Base-by-base conservation (phyloP, 2,329 filamentous ascomycete genomes). In the Leptosphaerulina australis region DNA sequence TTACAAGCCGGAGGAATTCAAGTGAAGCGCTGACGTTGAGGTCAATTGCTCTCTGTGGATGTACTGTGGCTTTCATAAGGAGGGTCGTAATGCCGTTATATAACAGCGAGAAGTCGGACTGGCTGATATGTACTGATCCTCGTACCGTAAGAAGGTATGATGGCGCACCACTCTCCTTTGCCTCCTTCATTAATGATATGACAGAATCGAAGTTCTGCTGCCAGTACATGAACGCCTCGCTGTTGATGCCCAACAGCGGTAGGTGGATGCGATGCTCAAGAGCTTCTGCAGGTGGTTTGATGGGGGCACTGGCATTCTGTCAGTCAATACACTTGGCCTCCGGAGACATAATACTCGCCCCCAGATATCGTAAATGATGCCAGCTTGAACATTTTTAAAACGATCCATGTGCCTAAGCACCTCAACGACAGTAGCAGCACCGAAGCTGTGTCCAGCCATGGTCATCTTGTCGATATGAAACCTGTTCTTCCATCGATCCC, bases 181-280 rank as follows among this genome's bases (percentile, higher is more conserved):
- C 81, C 68, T 88, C 84, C 18, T 79, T 71, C 64, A 83, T 82
- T 12, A 88, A 73, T 0, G 76, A 73, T 54, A 80, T 76, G 8
- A 87, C 77, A 26, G 80, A 77, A 30, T 82, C 72, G 62, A 86
- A 86, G 53, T 88, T 88, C 2, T 78, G 75, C 17, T 81, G 78
- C 85, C 85, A 88, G 69, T 88, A 85, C 77, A 87, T 87, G 71
- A 88, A 88, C 0, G 84, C 85, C 67, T 88, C 86, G 5, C 80
- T 83, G 38, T 86, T 86, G 63, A 88, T 83, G 3, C 81, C 82
- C 5, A 88, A 75, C 6, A 88, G 63, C 4, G 85, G 85, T 10
- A 79, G 76, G 28, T 74, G 72, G 34, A 81, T 78, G 12, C 76
- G 74, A 47, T 80, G 74, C 3, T 75, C 60, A 1, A 74, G 71